Evolutionary conservation across 2,329 filamentous ascomycete species (phyloP), one percentile per base, ranked within the genome.

Genomic region (Colletotrichum sp.): DNA sequence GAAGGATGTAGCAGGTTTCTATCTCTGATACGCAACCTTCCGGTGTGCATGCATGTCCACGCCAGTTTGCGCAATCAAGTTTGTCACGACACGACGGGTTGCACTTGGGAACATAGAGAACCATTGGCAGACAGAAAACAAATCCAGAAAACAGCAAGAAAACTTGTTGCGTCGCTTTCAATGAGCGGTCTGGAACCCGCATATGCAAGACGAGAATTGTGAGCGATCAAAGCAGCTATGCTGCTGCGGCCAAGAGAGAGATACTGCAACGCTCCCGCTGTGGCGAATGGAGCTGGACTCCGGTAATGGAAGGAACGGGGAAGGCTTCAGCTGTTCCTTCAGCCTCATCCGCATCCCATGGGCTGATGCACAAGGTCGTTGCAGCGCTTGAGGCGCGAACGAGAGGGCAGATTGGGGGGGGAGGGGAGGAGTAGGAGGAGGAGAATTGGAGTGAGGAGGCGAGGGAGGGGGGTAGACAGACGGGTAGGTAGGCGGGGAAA

Each of bases 11-110:
- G 16, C 55, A 26, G 26, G 21, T 59, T 28, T 28, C n/a, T 21
- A 12, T 48, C 9, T 59, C 55, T 59, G 24, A 28, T 28, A 28
- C 26, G 55, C 9, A 28, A 59, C 55, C 24, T 57, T 67, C 43
- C 43, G 36, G 24, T n/a, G 48, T 55, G 68, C 68, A 63, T 70
- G 68, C 43, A 48, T 48, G 57, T 63, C 57, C 57, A 63, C 36
- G 61, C 43, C 43, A 24, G 57, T 70, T 70, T 70, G 68, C 68
- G 57, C 68, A 63, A 55, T 63, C 68, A 63, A 70, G 26, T 70
- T 32, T 63, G 16, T 34, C n/a, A 28, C 30, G 14, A 26, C n/a
- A 28, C 30, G 10, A 26, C 30, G n/a, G 14, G 21, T 39, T n/a
- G 24, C 52, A 59, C 30, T 24, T 39, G 10, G 14, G 21, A 30